phyloP scores from a whole-genome alignment of 176 grass and related monocot genomes.

The Elymus sibiricus region DNA sequence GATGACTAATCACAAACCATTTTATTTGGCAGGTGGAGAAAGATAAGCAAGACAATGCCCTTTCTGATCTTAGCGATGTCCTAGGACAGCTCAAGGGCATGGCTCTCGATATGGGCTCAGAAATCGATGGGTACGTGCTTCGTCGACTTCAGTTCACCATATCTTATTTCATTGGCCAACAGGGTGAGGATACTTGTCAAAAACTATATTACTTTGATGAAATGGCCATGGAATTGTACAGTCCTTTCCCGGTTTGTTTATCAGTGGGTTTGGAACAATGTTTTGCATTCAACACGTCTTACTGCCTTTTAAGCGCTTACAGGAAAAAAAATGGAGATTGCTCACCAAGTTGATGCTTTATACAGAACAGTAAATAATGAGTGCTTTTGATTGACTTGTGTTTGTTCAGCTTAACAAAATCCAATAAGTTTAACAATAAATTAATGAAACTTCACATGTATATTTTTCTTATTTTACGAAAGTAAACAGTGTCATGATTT shows the following conservation, averaged over 20 bases:
- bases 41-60: conserved; percentile 42
- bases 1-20: neutral
- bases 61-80: conserved; percentile 45
- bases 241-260: neutral
- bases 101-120: conserved; percentile 50
- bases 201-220: neutral
- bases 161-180: neutral
- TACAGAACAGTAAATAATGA: neutral
- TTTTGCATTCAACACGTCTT: neutral
- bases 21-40: conserved; percentile 37
- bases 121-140: conserved; percentile 38
- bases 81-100: conserved; percentile 42
- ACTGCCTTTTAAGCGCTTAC: neutral
- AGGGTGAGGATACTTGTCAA: neutral
- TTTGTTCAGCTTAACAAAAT: neutral
- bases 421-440: neutral
- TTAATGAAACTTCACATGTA: neutral
- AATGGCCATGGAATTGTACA: neutral
- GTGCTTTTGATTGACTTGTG: neutral
- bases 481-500: neutral
- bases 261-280: neutral
- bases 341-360: neutral
- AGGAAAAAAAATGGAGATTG: neutral
- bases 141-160: neutral
- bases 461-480: neutral